These are phyloP conservation scores for Lachancea quebecensis DNA, from an alignment of 805 yeast genomes.

Conservation along the genomic window DNA sequence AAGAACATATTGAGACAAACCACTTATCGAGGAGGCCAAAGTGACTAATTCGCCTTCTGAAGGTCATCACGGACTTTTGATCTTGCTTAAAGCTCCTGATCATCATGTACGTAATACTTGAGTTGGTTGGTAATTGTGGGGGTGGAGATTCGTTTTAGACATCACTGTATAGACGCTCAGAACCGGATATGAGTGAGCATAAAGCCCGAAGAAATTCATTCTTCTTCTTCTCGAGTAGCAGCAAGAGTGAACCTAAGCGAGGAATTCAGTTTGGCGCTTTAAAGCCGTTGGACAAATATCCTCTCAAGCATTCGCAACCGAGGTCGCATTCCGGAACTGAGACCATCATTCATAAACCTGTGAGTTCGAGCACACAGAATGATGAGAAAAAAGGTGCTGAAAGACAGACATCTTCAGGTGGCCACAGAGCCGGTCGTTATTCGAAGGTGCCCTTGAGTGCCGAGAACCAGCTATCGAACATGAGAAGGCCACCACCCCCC, in stretches of 20 bases:
- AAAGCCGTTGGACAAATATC: constrained; percentile 4
- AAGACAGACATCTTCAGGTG: neutral
- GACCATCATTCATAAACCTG: neutral
- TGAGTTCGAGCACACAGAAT: neutral
- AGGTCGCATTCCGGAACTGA: neutral
- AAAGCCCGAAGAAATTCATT: constrained; percentile 10
- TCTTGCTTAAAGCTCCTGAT: too few relatives aligned
- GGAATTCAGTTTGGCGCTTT: neutral
- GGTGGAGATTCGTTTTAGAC: neutral
- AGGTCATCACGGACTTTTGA: too few relatives aligned
- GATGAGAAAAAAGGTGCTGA: neutral
- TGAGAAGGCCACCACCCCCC: constrained; percentile 2
- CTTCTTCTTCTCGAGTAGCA: constrained; percentile 9
- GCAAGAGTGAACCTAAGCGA: constrained; percentile 1
- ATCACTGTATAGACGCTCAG: neutral
- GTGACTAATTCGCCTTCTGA: too few relatives aligned
- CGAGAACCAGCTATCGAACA: neutral
- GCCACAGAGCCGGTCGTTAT: neutral
- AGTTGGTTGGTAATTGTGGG: neutral
- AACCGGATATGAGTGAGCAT: constrained; percentile 1
- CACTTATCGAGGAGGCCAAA: too few relatives aligned
- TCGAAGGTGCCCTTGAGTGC: too few relatives aligned
- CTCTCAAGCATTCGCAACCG: constrained; percentile 2
- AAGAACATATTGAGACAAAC: too few relatives aligned
- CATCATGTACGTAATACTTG: neutral